Conservation (phyloP, 1,139 yeast genomes). For the Kluyveromyces marxianus region DNA sequence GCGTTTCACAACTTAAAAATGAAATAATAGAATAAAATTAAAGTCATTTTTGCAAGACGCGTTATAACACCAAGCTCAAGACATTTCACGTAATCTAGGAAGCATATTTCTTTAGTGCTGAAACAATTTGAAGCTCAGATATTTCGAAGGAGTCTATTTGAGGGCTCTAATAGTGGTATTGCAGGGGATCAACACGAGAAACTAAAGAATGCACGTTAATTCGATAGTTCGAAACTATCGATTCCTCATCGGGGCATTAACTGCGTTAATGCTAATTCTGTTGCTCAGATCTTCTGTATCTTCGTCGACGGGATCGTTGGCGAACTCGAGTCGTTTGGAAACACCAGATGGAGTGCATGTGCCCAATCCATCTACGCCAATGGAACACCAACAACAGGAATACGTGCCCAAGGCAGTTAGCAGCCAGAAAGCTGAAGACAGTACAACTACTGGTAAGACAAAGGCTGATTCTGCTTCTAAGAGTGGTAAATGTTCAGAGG, state of each 20-base stretch:
- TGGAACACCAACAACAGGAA: constrained; percentile 19
- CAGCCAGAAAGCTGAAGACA: not conserved
- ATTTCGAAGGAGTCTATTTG: not conserved
- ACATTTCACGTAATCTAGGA: too few species aligned
- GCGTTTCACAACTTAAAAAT: too few species aligned
- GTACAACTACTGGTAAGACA: too few species aligned
- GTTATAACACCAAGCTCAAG: too few species aligned
- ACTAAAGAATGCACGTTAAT: not conserved
- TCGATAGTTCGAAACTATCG: constrained; percentile 25
- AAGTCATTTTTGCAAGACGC: too few species aligned
- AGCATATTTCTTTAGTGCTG: too few species aligned
- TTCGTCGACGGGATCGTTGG: constrained; percentile 7
- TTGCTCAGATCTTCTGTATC: constrained; percentile 25
- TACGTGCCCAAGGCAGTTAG: constrained; percentile 19
- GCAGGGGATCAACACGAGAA: not conserved
- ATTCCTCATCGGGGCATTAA: constrained; percentile 27
- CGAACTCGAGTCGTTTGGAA: constrained; percentile 8
- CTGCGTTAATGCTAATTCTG: constrained; percentile 28
- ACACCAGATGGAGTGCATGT: constrained; percentile 16
- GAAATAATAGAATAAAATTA: too few species aligned
- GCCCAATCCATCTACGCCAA: constrained; percentile 20
- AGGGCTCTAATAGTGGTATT: not conserved
- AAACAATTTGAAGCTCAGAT: not conserved
- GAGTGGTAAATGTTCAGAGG: constrained; percentile 26
- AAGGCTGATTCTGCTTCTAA: constrained; percentile 5